Evolutionary conservation across 129 eudicot genomes (phyloP), one percentile per base, ranked within the genome.

Genomic region (Artemisia annua): DNA sequence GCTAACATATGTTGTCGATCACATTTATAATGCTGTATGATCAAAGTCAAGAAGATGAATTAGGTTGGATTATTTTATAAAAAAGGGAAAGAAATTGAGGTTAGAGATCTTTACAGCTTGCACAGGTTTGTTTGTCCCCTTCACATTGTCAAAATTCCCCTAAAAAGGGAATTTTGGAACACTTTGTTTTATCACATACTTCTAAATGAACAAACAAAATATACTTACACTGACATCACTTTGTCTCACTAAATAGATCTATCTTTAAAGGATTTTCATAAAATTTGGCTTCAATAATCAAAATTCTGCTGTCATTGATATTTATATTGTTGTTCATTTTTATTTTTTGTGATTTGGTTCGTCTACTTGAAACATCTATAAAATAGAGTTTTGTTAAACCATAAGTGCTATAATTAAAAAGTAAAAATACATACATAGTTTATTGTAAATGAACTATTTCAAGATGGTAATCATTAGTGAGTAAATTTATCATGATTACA

Each of bases 91-190:
- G 55, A 12, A 28, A 16, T 43, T 17, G 39, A 20, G 51, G 54
- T 70, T 48, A 46, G 64, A 63, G 52, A 71, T 70, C 77, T 78
- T 78, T 78, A 71, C 82, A 78, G 82, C 82, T 71, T 53, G 82
- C 60, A 52, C 17, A 24, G 72, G 72, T 70, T 71, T 78, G 52
- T 63, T 70, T 78, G 82, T 78, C 72, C 60, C 82, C 70, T 78
- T 78, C 82, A 63, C 72, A 71, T 71, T 64, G 60, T 71, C 61
- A 78, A 78, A 71, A 43, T 52, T 50, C 58, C 58, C 70, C 75
- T 20, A 52, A 70, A 39, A 70, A 54, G 72, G 76, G 67, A 63
- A 78, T 52, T 61, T 70, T 35, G 43, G 61, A 69, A 69, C 58
- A 15, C 39, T 9, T 65, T 49, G 61, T 49, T 69, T 52, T 17